These are phyloP conservation scores for Samsoniella hepiali DNA, from an alignment of 2,329 filamentous ascomycete genomes.

Conservation along the genomic window DNA sequence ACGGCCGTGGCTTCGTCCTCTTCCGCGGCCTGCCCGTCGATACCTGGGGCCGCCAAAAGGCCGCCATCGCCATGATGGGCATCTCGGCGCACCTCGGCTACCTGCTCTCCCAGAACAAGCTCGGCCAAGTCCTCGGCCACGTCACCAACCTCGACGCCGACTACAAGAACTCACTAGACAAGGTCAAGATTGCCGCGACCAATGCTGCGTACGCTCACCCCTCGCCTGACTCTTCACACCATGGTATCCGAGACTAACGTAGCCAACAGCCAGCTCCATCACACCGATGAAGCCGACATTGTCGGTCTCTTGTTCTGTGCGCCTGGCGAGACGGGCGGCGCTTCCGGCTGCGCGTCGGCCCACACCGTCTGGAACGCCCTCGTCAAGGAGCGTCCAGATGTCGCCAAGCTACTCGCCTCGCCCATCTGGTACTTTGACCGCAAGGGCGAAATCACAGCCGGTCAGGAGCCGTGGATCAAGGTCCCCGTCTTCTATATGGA, in stretches of 20 bases:
- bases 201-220: conserved; percentile 8
- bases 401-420: conserved; percentile 68
- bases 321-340: conserved; percentile 73
- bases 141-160: conserved; percentile 85
- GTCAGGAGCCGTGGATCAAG: conserved; percentile 71
- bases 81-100: conserved; percentile 79
- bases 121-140: conserved; percentile 79
- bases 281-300: conserved; percentile 77
- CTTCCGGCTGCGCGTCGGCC: conserved; percentile 73
- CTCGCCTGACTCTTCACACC: too few species aligned
- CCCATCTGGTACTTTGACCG: conserved; percentile 92
- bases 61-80: conserved; percentile 80
- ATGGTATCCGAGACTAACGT: background rate
- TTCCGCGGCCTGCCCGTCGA: conserved; percentile 79
- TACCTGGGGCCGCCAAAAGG: conserved; percentile 73
- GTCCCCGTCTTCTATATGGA: conserved; percentile 76
- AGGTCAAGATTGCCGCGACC: conserved; percentile 82
- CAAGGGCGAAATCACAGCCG: conserved; percentile 75
- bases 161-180: conserved; percentile 63
- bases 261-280: conserved; percentile 36
- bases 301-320: conserved; percentile 78
- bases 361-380: conserved; percentile 81
- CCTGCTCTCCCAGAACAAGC: conserved; percentile 78
- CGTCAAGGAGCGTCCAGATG: conserved; percentile 72
- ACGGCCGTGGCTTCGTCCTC: conserved; percentile 86